Base-by-base conservation (phyloP, 2,329 filamentous ascomycete genomes). In the Chaetomium sp. region DNA sequence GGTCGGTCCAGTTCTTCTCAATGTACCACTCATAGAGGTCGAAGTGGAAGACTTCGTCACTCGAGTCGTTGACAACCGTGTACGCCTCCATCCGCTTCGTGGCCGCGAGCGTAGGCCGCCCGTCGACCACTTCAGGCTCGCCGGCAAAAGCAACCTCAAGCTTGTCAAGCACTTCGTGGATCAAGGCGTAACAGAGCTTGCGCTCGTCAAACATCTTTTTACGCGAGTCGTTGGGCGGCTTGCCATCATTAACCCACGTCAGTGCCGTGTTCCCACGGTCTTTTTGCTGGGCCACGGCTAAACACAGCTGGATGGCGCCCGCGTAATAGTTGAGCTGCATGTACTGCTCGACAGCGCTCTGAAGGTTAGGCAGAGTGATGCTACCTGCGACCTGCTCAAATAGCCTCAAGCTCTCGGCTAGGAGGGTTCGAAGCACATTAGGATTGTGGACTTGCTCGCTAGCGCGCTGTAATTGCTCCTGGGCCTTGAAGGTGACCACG, bases 11-110 rank as follows among this genome's bases (percentile, higher is more conserved):
- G 21, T 90, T 90, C 75, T 93, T 89, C 61, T 85, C 79, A 70
- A 98, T 88, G 77, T 99, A 99, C 94, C 95, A 99, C 73, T 97
- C 93, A 75, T 97, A 99, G n/a, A 99, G 83, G 72, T 92, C 92
- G 67, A 92, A 96, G 75, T 98, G 90, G 80, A 99, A 99, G 4
- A 97, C 91, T 73, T 97, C 92, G 70, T 99, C 95, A 16, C 89
- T 85, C 0, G 94, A 96, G 65, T 85, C 86, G 74, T 96, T 92
- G 71, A 99, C 93, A 2, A 97, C 91, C 53, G 89, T 86, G 77
- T 98, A 97, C 0, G 95, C 94, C 78, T 99, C 94, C 57, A 87
- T 86, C 69, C 91, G 86, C 76, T 95, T 92, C 55, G 89, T 93
- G 1, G 89, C 87, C 23, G 91, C 85, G 13, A 92, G 77, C 0